Conservation (phyloP, 2,329 filamentous ascomycete genomes). For the Mycogone perniciosa region DNA sequence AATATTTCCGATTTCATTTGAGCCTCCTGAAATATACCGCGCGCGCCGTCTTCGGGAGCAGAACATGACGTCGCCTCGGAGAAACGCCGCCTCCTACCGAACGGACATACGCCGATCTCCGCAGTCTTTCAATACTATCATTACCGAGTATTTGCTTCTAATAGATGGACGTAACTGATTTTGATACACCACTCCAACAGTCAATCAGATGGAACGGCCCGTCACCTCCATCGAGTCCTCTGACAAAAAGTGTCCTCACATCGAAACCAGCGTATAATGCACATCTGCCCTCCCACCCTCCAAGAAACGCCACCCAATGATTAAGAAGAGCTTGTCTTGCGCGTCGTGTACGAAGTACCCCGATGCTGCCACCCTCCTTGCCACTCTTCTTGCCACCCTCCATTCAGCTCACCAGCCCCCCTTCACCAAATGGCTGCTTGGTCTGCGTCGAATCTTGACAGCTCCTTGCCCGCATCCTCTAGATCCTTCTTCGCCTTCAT, state of each 20-base stretch:
- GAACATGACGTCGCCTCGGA: not conserved
- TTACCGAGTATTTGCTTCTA: not conserved
- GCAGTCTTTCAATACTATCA: not conserved
- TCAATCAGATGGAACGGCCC: constrained; percentile 6
- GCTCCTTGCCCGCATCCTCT: constrained; percentile 86
- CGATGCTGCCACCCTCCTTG: not conserved
- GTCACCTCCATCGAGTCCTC: not conserved
- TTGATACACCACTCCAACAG: constrained; percentile 11
- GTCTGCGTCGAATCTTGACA: constrained; percentile 84
- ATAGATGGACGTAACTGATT: constrained; percentile 4
- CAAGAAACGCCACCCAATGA: constrained; percentile 8
- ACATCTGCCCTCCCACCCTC: not conserved
- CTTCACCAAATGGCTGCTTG: constrained; percentile 56
- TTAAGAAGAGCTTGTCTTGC: not conserved
- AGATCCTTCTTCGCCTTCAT: constrained; percentile 99
- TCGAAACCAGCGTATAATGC: constrained; percentile 13
- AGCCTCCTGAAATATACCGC: not conserved
- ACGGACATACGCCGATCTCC: constrained; percentile 7
- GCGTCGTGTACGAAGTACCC: not conserved
- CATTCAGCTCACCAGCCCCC: not conserved
- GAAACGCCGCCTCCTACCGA: not conserved
- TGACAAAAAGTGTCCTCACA: not conserved
- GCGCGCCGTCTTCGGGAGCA: not conserved
- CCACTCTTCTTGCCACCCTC: not conserved
- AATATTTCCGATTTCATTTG: no score